Evolutionary conservation across 1,139 yeast species (phyloP).

Genomic region (Magnusiomyces suaveolens): DNA sequence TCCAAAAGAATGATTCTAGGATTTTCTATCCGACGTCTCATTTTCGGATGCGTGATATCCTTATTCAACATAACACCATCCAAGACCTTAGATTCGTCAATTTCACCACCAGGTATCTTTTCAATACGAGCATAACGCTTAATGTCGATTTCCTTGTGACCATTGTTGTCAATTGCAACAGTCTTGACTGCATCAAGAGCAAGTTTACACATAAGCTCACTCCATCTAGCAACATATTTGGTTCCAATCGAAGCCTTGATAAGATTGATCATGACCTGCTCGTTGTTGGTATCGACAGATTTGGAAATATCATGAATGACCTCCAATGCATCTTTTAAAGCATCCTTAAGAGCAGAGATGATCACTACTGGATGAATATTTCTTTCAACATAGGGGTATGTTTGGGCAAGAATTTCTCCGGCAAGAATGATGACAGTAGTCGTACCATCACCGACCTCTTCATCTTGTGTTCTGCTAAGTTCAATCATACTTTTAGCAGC

Average conservation of each 20-base stretch:
- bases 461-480: constrained; percentile 94
- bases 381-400: constrained; percentile 83
- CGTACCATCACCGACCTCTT: constrained; percentile 98
- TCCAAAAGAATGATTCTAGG: constrained; percentile 85
- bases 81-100: constrained; percentile 74
- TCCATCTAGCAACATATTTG: constrained; percentile 87
- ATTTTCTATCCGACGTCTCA: constrained; percentile 80
- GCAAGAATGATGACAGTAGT: constrained; percentile 94
- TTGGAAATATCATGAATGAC: constrained; percentile 76
- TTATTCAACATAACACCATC: constrained; percentile 91
- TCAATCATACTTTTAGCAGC: constrained; percentile 97
- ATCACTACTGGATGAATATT: constrained; percentile 97
- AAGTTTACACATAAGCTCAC: constrained; percentile 79
- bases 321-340: constrained; percentile 81
- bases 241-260: constrained; percentile 93
- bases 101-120: constrained; percentile 96
- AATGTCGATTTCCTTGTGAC: constrained; percentile 75
- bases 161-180: constrained; percentile 56
- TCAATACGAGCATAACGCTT: constrained; percentile 91
- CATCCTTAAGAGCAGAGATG: constrained; percentile 77
- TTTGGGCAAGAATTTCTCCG: constrained; percentile 88
- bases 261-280: constrained; percentile 75
- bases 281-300: constrained; percentile 77
- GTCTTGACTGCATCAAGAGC: constrained; percentile 84
- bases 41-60: constrained; percentile 96